A percentile compares a stretch with the other conserved stretches of the same genome.
These are phyloP conservation scores for Chondrus crispus DNA, from an alignment of 23 red algal genomes.

Conservation along the genomic window DNA sequence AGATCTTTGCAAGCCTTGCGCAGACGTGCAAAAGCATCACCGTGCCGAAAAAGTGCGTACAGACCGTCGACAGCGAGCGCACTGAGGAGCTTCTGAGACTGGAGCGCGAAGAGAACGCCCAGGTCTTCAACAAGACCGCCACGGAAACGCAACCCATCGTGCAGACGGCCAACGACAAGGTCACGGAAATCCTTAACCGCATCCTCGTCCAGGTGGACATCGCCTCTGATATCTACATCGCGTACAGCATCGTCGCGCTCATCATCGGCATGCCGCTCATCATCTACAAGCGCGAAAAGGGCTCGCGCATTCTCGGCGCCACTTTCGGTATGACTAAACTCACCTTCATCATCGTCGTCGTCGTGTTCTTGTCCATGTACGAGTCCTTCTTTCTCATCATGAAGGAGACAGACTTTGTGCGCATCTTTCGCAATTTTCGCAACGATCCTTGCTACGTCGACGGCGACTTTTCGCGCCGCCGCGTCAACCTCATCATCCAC, in stretches of 20 bases:
- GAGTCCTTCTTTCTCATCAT: slow-evolving; percentile 40
- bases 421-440: slow-evolving; percentile 49
- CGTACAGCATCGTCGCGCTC: slow-evolving; percentile 36
- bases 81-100: slow-evolving; percentile 11
- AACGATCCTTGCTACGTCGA: slow-evolving; percentile 70
- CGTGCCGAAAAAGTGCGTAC: slow-evolving; percentile 18
- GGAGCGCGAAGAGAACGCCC: slow-evolving; percentile 1
- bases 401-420: slow-evolving; percentile 46
- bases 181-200: not conserved
- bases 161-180: slow-evolving; percentile 6
- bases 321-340: slow-evolving; percentile 48
- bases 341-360: slow-evolving; percentile 40
- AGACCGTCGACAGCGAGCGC: slow-evolving; percentile 2
- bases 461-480: slow-evolving; percentile 8
- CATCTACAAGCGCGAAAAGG: slow-evolving; percentile 48
- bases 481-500: slow-evolving; percentile 35
- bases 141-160: slow-evolving; percentile 42
- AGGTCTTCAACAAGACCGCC: not conserved
- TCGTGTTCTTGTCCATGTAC: slow-evolving; percentile 39
- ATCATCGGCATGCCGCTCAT: slow-evolving; percentile 53
- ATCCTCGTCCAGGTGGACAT: slow-evolving; percentile 42
- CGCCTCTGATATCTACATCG: slow-evolving; percentile 52
- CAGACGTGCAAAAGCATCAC: not conserved
- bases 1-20: not conserved
- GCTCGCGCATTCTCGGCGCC: slow-evolving; percentile 16